phyloP scores from a whole-genome alignment of 129 eudicot genomes.

The Ambrosia trifida region DNA sequence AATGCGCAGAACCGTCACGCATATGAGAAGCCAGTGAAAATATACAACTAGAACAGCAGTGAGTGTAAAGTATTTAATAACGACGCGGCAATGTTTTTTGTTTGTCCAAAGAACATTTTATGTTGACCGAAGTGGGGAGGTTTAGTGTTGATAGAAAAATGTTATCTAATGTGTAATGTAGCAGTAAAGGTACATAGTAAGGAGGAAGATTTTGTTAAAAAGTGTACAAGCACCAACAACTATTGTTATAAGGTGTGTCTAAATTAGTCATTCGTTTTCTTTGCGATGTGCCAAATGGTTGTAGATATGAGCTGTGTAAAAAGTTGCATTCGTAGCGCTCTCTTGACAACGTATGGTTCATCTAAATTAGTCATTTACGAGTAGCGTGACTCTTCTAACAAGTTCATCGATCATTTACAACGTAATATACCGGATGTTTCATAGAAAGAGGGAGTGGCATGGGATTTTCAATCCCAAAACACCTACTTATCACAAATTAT shows the following conservation, averaged over 20 bases:
- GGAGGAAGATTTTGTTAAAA: slow-evolving; percentile 14
- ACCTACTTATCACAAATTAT: no score
- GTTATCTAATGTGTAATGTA: background rate
- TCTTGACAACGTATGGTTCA: background rate
- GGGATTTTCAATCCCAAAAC: no score
- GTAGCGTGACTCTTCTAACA: no score
- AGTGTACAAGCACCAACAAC: slow-evolving; percentile 2
- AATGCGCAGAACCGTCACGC: slow-evolving; percentile 92
- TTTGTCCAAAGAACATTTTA: slow-evolving; percentile 23
- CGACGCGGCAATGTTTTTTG: slow-evolving; percentile 23
- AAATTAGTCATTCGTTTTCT: background rate
- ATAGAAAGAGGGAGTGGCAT: no score
- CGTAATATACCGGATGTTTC: no score
- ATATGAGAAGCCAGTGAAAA: slow-evolving; percentile 91
- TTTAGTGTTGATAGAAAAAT: background rate
- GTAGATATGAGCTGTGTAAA: slow-evolving; percentile 15
- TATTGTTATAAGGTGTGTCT: slow-evolving; percentile 8
- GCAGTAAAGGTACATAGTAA: background rate
- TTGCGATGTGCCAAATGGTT: slow-evolving; percentile 2
- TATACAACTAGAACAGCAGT: slow-evolving; percentile 60
- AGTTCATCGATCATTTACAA: no score
- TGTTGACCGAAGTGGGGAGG: slow-evolving; percentile 13
- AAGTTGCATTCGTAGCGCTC: slow-evolving; percentile 8
- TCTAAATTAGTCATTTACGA: no score
- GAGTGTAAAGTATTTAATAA: slow-evolving; percentile 28